phyloP scores from a whole-genome alignment of 2,329 filamentous ascomycete genomes.

The Xylariaceae sp. region DNA sequence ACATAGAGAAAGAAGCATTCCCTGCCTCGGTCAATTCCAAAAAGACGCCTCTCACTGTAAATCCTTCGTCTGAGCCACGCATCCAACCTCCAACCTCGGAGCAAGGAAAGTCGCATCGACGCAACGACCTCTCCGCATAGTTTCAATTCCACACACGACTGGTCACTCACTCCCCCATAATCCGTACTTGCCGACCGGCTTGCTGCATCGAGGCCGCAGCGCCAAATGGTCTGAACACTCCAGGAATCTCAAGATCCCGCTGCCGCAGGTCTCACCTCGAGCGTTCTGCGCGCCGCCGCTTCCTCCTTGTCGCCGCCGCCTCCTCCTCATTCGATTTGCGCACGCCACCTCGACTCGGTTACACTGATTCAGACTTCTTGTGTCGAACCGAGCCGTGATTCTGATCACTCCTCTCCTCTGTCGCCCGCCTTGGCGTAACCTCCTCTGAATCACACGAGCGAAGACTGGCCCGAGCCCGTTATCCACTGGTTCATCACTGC shows the following conservation, averaged over 20 bases:
- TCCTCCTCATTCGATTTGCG: constrained; percentile 20
- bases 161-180: constrained; percentile 1
- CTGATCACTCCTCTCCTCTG: constrained; percentile 18
- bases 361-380: constrained; percentile 30
- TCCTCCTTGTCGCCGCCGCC: constrained; percentile 14
- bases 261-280: constrained; percentile 28
- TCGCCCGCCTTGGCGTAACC: constrained; percentile 25
- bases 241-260: constrained; percentile 16
- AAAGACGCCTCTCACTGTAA: no score
- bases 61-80: not conserved
- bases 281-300: constrained; percentile 3
- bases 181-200: constrained; percentile 18
- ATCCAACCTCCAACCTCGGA: constrained; percentile 5
- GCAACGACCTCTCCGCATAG: constrained; percentile 4
- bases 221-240: constrained; percentile 14
- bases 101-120: constrained; percentile 7
- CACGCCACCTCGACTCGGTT: constrained; percentile 22
- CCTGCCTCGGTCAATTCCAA: no score
- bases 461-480: constrained; percentile 17
- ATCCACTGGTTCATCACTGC: constrained; percentile 13
- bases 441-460: constrained; percentile 22
- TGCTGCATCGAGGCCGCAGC: constrained; percentile 18
- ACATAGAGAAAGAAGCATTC: no score
- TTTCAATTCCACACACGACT: not conserved
- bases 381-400: constrained; percentile 25